Conservation (phyloP, 1,284 basidiomycete genomes). For the Ganoderma multipileum region DNA sequence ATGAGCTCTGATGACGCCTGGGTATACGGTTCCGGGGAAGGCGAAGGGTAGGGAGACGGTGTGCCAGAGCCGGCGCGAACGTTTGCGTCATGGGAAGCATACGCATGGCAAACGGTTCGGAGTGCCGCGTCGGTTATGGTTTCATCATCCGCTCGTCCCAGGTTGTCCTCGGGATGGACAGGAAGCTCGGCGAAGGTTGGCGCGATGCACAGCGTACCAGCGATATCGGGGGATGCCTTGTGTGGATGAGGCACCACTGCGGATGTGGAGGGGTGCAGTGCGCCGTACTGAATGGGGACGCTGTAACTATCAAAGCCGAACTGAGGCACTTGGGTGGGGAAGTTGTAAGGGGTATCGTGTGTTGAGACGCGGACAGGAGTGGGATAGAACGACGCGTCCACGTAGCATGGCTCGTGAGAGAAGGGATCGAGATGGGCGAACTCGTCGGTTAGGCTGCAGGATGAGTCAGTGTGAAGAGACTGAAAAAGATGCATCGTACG, state of each 20-base stretch:
- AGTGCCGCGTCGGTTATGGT: background rate
- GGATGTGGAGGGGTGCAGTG: background rate
- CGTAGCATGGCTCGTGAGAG: background rate
- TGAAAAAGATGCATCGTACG: background rate
- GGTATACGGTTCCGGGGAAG: background rate
- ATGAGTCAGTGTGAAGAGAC: background rate
- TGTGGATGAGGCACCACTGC: background rate
- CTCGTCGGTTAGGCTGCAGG: background rate
- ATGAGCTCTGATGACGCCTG: background rate
- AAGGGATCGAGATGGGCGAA: background rate
- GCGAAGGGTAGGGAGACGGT: background rate
- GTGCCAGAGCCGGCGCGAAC: background rate
- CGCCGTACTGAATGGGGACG: background rate
- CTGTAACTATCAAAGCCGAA: background rate
- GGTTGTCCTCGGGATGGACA: background rate
- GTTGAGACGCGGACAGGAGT: too few species aligned
- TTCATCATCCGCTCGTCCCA: background rate
- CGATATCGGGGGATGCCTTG: background rate
- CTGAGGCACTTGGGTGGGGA: background rate
- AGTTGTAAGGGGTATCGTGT: background rate
- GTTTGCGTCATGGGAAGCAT: background rate
- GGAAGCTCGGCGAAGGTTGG: background rate
- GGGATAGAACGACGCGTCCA: background rate
- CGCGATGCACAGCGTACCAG: background rate
- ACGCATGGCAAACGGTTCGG: background rate